phyloP scores from a whole-genome alignment of 176 grass and related monocot species.

The Puccinellia tenuiflora region DNA sequence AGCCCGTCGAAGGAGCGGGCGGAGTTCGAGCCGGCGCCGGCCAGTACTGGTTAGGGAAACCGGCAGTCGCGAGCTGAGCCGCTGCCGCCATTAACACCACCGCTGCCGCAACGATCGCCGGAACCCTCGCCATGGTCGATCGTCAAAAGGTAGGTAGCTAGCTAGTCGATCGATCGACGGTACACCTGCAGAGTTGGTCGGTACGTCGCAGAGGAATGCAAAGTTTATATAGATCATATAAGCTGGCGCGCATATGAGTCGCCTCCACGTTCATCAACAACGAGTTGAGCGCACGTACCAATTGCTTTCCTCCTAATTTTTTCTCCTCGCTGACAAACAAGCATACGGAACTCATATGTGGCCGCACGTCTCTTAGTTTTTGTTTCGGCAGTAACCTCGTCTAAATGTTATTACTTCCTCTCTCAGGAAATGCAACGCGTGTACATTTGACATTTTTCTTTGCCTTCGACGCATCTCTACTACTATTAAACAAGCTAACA shows the following conservation, averaged over 20 bases:
- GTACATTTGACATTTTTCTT: too few species aligned
- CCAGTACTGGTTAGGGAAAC: not conserved
- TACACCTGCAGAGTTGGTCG: not conserved
- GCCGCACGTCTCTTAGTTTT: too few species aligned
- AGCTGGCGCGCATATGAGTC: not conserved
- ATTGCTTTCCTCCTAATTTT: not conserved
- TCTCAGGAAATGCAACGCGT: too few species aligned
- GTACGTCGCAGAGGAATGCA: not conserved
- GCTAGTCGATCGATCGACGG: not conserved
- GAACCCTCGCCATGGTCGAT: not conserved
- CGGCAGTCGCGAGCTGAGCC: not conserved
- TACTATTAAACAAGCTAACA: too few species aligned
- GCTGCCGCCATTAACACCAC: not conserved
- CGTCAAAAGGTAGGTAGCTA: not conserved
- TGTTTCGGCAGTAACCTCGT: too few species aligned
- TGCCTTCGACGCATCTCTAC: too few species aligned
- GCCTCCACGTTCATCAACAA: not conserved
- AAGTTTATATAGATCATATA: not conserved
- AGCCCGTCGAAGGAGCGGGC: not conserved
- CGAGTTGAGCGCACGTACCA: not conserved
- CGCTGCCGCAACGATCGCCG: not conserved
- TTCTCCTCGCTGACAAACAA: not conserved
- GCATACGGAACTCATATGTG: too few species aligned
- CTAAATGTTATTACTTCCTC: too few species aligned
- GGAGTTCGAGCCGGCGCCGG: not conserved